Evolutionary conservation across 805 yeast genomes (phyloP).

Genomic region (Jamesozyma rosinii): DNA sequence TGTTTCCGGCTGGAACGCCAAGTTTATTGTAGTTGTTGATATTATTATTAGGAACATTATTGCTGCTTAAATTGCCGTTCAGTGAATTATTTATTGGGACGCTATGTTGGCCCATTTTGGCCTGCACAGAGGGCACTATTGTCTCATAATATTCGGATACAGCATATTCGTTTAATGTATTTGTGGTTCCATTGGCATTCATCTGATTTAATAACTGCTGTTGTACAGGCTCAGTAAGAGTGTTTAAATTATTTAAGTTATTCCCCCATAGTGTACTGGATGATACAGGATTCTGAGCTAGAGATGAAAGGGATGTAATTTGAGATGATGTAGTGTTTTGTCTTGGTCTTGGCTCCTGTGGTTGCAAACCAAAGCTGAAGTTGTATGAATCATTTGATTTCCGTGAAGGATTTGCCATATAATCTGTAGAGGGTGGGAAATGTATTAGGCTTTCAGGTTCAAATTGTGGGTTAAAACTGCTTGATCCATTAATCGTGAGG

Average conservation of each 20-base stretch:
- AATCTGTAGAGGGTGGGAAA: constrained; percentile 23
- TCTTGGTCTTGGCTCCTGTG: constrained; percentile 26
- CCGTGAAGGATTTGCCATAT: constrained; percentile 21
- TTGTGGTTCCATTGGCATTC: constrained; percentile 11
- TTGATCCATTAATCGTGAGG: constrained; percentile 12
- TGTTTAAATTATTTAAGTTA: constrained; percentile 10
- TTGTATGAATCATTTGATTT: constrained; percentile 27
- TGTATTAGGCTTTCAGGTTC: constrained; percentile 21
- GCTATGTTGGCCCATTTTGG: not conserved
- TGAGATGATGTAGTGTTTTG: constrained; percentile 31
- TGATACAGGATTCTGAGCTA: constrained; percentile 13
- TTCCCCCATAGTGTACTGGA: constrained; percentile 24
- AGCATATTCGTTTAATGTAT: constrained; percentile 10
- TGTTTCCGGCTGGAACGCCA: constrained; percentile 5
- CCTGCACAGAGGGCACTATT: constrained; percentile 5
- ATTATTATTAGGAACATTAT: not conserved
- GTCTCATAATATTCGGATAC: constrained; percentile 18
- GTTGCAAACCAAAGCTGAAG: constrained; percentile 11
- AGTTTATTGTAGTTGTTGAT: constrained; percentile 2
- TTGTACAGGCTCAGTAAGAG: constrained; percentile 15
- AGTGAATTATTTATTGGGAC: not conserved
- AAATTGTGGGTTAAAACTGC: constrained; percentile 24
- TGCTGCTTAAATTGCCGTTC: not conserved
- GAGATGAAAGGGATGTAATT: constrained; percentile 28
- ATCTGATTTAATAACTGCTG: constrained; percentile 12